Evolutionary conservation across 306 rosid genomes (phyloP), one percentile per base, ranked within the genome.

Genomic region (Malus sieversii): DNA sequence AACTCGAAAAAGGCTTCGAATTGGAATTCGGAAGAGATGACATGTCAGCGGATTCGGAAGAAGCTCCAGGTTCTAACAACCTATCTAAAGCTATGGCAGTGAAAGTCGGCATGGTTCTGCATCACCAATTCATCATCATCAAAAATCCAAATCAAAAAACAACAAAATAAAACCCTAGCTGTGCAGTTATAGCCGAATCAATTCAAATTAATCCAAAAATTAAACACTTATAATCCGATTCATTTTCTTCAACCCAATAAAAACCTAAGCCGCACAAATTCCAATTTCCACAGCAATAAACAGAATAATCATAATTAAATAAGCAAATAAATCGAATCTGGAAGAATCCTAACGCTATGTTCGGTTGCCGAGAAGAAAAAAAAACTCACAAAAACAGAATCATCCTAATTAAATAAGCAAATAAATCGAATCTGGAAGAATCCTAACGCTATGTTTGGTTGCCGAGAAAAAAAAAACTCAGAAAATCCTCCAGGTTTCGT

Each of bases 1-100:
- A 72, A 58, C 68, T 76, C 6, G 86, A 66, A 74, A 76, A 44
- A 71, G 91, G 87, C 91, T 82, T 93, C 25, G 88, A 72, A 71
- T 76, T 90, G 55, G 89, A 72, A 71, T 76, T 68, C 15, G 88
- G 78, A 80, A 74, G 75, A 71, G 96, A 77, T 81, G 96, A 75
- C 84, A 85, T 89, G 72, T 88, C 91, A 70, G 81, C 88, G 27
- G 93, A 71, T 83, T 84, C 88, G 16, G 98, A 90, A 81, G 82
- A 90, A 76, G 82, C 79, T 78, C 90, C 92, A 70, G 97, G 84
- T 57, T 96, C 98, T 75, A 96, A 82, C 83, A 96, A 87, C 77
- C 89, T 89, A 88, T 96, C 97, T 65, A 96, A 84, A 48, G 98
- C 93, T 61, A 96, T 82, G 40, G 95, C 92, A 72, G 97, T 80